Conservation (phyloP, 768 basidiomycete species). For the Leccinum ochraceum region DNA sequence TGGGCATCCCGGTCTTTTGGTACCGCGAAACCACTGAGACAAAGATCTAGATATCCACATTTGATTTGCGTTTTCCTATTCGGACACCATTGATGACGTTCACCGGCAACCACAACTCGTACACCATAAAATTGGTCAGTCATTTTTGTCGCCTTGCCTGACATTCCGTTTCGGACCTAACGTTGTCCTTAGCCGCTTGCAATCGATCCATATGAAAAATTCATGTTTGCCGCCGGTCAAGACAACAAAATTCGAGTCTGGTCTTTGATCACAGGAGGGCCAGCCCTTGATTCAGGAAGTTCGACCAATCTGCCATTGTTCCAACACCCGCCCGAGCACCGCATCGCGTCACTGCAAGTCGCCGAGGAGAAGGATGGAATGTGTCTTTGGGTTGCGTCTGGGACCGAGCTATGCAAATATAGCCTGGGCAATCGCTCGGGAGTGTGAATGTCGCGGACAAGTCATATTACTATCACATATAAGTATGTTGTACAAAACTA, state of each 20-base stretch:
- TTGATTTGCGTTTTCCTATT: slow-evolving; percentile 60
- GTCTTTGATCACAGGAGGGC: slow-evolving; percentile 59
- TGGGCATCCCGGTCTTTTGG: slow-evolving; percentile 32
- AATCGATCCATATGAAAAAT: slow-evolving; percentile 53
- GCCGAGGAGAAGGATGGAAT: slow-evolving; percentile 41
- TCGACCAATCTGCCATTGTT: slow-evolving; percentile 29
- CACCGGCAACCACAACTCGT: slow-evolving; percentile 58
- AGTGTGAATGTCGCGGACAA: slow-evolving; percentile 1
- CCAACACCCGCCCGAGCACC: slow-evolving; percentile 36
- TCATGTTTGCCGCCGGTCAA: slow-evolving; percentile 70
- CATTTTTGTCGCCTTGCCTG: background rate
- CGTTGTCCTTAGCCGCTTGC: slow-evolving; percentile 54
- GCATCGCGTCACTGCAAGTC: slow-evolving; percentile 52
- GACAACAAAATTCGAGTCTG: slow-evolving; percentile 66
- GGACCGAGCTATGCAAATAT: slow-evolving; percentile 47
- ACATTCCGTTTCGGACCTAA: slow-evolving; percentile 4
- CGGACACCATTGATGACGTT: slow-evolving; percentile 48
- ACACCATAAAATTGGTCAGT: slow-evolving; percentile 53
- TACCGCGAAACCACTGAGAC: background rate
- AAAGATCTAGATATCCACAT: slow-evolving; percentile 52
- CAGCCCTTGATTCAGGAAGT: slow-evolving; percentile 20
- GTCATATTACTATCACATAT: slow-evolving; percentile 4
- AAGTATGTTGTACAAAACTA: slow-evolving; percentile 12
- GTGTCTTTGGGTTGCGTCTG: slow-evolving; percentile 56
- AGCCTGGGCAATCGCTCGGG: slow-evolving; percentile 45